phyloP scores from a whole-genome alignment of 495 filamentous ascomycete species.

The Extremus antarcticus region DNA sequence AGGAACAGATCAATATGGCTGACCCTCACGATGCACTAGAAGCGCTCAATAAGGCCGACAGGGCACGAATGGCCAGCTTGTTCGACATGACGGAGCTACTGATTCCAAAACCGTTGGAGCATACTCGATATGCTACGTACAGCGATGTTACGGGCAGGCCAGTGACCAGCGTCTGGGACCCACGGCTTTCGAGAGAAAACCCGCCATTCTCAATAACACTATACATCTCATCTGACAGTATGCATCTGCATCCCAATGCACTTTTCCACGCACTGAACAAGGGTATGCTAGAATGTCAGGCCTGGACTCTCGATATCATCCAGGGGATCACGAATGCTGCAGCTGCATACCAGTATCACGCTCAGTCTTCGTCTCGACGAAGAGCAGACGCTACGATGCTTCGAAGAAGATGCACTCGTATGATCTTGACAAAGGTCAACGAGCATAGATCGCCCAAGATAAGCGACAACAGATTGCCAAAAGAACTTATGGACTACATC shows the following conservation, averaged over 20 bases:
- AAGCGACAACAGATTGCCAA: background rate
- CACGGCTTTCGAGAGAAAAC: background rate
- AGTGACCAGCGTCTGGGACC: background rate
- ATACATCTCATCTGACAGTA: background rate
- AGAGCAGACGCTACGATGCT: background rate
- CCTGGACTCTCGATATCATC: background rate
- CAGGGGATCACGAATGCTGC: background rate
- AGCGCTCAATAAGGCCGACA: no score
- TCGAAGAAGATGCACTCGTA: background rate
- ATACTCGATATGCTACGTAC: conserved; percentile 13
- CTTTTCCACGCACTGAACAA: background rate
- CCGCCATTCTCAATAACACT: background rate
- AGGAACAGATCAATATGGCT: no score
- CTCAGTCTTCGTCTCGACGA: background rate
- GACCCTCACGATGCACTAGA: no score
- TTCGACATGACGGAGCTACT: no score
- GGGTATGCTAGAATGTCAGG: background rate
- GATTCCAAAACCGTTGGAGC: conserved; percentile 63
- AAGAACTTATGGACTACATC: background rate
- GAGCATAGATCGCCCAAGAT: background rate
- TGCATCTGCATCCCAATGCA: background rate
- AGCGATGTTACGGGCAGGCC: background rate
- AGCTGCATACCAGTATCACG: background rate
- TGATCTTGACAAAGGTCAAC: background rate
- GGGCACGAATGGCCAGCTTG: no score